phyloP scores from a whole-genome alignment of 805 yeast genomes.

The Nakazawaea siamensis region DNA sequence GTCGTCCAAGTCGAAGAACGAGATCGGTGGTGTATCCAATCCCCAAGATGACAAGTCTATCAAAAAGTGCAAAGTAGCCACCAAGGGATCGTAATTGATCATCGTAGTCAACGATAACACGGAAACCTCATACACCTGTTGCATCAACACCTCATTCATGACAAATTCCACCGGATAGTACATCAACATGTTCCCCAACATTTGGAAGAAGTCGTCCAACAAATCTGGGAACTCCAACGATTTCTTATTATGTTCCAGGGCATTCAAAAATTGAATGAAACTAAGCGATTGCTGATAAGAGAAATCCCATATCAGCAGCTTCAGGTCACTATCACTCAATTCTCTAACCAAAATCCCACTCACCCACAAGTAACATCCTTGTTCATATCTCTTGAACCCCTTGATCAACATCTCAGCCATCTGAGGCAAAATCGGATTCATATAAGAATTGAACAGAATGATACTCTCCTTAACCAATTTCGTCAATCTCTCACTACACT shows the following conservation, averaged over 20 bases:
- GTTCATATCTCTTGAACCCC: conserved; percentile 61
- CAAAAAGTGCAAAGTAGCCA: conserved; percentile 63
- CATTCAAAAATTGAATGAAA: conserved; percentile 39
- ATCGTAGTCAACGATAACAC: conserved; percentile 40
- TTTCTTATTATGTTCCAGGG: conserved; percentile 11
- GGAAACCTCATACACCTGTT: conserved; percentile 50
- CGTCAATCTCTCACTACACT: conserved; percentile 66
- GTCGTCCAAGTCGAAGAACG: conserved; percentile 36
- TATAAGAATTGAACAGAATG: conserved; percentile 49
- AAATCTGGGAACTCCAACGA: conserved; percentile 48
- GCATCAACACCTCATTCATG: conserved; percentile 35
- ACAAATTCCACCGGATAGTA: conserved; percentile 55
- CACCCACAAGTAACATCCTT: conserved; percentile 86
- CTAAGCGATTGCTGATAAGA: conserved; percentile 55
- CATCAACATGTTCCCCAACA: conserved; percentile 72
- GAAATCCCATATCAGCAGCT: conserved; percentile 64
- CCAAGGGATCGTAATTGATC: conserved; percentile 65
- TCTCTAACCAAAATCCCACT: conserved; percentile 77
- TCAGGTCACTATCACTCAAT: conserved; percentile 52
- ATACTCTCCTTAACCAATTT: conserved; percentile 61
- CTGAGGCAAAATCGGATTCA: conserved; percentile 51
- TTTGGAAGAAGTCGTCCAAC: conserved; percentile 79
- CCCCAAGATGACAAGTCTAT: conserved; percentile 87
- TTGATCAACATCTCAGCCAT: conserved; percentile 59
- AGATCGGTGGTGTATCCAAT: conserved; percentile 68